phyloP scores from a whole-genome alignment of 2,329 filamentous ascomycete species.

The Colletotrichum nymphaeae region DNA sequence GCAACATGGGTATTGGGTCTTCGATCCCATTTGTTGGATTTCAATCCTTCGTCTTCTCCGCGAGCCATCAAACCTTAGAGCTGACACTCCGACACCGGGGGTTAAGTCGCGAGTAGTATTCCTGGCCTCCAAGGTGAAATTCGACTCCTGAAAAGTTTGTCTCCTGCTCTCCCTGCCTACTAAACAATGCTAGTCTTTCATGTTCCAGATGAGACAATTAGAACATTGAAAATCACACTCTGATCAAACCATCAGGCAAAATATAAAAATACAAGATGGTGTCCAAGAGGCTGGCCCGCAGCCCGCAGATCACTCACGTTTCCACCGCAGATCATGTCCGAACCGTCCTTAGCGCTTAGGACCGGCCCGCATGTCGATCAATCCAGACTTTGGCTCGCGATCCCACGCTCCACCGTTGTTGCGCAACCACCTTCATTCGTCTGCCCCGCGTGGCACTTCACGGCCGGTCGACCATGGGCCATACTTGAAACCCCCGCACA shows the following conservation, averaged over 20 bases:
- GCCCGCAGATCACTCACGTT: not conserved
- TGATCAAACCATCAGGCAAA: not conserved
- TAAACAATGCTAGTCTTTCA: not conserved
- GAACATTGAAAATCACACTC: not conserved
- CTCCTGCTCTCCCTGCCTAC: not conserved
- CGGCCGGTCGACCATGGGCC: not conserved
- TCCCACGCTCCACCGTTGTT: not conserved
- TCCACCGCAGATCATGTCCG: not conserved
- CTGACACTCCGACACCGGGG: not conserved
- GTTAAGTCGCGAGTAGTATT: not conserved
- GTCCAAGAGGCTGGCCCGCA: not conserved
- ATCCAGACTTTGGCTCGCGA: not conserved
- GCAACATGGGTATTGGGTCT: not conserved
- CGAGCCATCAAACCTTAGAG: too few species aligned
- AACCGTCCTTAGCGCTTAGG: slow-evolving; percentile 5
- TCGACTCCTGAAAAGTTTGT: not conserved
- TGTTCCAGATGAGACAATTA: not conserved
- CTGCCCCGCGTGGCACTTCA: not conserved
- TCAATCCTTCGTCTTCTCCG: too few species aligned
- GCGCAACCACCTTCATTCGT: slow-evolving; percentile 5
- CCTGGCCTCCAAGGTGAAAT: not conserved
- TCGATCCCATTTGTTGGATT: not conserved
- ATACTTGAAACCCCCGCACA: slow-evolving; percentile 6
- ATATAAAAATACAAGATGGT: not conserved
- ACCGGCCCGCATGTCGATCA: slow-evolving; percentile 17